These are phyloP conservation scores for Mortierella sp. DNA, from an alignment of 371 early-diverging fungal genomes.

Conservation along the genomic window DNA sequence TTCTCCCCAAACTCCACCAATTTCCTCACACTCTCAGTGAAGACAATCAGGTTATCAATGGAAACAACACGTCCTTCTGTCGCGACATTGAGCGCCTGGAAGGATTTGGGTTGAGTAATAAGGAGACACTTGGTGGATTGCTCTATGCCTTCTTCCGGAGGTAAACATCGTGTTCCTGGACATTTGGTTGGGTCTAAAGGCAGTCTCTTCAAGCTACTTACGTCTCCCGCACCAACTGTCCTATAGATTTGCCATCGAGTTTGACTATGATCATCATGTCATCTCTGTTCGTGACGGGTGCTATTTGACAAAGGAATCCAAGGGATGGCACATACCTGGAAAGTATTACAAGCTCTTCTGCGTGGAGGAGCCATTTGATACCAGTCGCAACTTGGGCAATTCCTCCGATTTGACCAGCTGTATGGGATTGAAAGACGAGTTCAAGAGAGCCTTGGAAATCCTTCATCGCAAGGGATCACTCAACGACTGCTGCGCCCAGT, in stretches of 20 bases:
- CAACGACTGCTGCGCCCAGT: conserved; percentile 57
- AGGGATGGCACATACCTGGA: conserved; percentile 82
- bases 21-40: conserved; percentile 47
- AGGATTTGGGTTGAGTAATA: conserved; percentile 76
- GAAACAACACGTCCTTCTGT: conserved; percentile 67
- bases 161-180: conserved; percentile 30
- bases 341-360: conserved; percentile 76
- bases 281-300: conserved; percentile 83
- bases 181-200: no score
- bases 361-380: conserved; percentile 92
- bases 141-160: conserved; percentile 87
- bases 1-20: conserved; percentile 86
- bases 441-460: conserved; percentile 74
- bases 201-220: not conserved
- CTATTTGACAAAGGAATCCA: conserved; percentile 78
- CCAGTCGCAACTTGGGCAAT: conserved; percentile 88
- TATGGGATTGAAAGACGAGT: conserved; percentile 79
- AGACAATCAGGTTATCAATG: conserved; percentile 56
- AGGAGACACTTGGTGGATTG: conserved; percentile 81
- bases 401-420: conserved; percentile 84
- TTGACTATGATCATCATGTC: conserved; percentile 83
- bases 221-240: not conserved
- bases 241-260: conserved; percentile 71
- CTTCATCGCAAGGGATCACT: conserved; percentile 60
- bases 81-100: conserved; percentile 69